A percentile compares a stretch with the other conserved stretches of the same genome.
Conservation (phyloP, 192 early-diverging fungal genomes). For the Spinellus fusiger region DNA sequence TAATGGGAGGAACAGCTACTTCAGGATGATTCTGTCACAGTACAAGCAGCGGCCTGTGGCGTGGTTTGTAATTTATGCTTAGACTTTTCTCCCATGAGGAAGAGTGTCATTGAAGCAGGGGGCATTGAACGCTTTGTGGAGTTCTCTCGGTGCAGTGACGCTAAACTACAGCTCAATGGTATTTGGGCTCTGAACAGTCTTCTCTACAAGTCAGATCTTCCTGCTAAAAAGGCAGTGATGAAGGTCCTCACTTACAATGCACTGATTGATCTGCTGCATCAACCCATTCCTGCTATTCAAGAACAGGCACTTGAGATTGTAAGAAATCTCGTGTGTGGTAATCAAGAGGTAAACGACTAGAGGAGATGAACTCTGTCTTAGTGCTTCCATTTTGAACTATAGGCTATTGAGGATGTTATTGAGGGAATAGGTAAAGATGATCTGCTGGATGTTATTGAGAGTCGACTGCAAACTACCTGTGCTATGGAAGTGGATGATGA, state of each 20-base stretch:
- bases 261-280: conserved; percentile 54
- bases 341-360: conserved; percentile 25
- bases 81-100: conserved; percentile 78
- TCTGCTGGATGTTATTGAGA: conserved; percentile 59
- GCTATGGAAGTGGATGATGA: conserved; percentile 21
- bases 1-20: conserved; percentile 53
- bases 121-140: conserved; percentile 65
- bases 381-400: neutral
- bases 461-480: conserved; percentile 42
- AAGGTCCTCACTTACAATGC: conserved; percentile 54
- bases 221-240: conserved; percentile 64
- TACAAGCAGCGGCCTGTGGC: conserved; percentile 65
- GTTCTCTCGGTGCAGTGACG: conserved; percentile 43
- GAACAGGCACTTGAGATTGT: conserved; percentile 72
- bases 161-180: conserved; percentile 58
- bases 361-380: neutral
- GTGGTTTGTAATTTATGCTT: conserved; percentile 82
- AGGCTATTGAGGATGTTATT: conserved; percentile 65
- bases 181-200: conserved; percentile 83
- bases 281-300: conserved; percentile 56
- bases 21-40: conserved; percentile 50
- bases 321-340: conserved; percentile 64
- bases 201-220: conserved; percentile 61
- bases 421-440: conserved; percentile 56
- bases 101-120: conserved; percentile 64